Percentiles rank a stretch among this genome's conserved stretches.
These are phyloP conservation scores for Metschnikowia bowlesiae DNA, from an alignment of 805 yeast genomes.

Conservation along the genomic window DNA sequence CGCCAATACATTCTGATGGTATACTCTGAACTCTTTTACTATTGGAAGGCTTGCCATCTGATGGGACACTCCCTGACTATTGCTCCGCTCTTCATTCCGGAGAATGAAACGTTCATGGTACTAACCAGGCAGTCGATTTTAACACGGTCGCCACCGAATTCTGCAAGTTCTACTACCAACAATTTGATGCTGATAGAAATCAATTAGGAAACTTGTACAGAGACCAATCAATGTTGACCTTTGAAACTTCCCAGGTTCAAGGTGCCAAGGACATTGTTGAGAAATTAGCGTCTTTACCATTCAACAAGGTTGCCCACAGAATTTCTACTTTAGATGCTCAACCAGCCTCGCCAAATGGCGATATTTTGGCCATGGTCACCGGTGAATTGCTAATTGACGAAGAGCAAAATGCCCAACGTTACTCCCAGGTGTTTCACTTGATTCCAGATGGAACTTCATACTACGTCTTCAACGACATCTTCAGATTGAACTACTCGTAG, in stretches of 20 bases:
- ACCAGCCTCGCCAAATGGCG: conserved; percentile 91
- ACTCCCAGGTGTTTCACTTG: conserved; percentile 96
- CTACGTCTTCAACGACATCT: conserved; percentile 93
- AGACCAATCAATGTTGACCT: conserved; percentile 95
- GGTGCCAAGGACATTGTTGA: conserved; percentile 93
- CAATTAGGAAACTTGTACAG: conserved; percentile 93
- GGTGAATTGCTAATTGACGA: conserved; percentile 92
- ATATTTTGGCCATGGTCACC: conserved; percentile 94
- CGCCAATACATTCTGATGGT: no score
- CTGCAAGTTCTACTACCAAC: conserved; percentile 91
- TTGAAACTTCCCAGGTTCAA: conserved; percentile 90
- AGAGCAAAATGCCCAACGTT: conserved; percentile 92
- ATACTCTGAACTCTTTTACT: no score
- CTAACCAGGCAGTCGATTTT: conserved; percentile 34
- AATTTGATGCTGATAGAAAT: conserved; percentile 87
- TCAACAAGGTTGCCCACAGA: conserved; percentile 89
- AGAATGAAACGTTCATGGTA: not conserved
- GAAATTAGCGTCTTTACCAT: conserved; percentile 83
- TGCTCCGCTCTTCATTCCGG: not conserved
- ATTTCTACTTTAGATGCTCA: conserved; percentile 96
- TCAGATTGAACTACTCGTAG: conserved; percentile 86
- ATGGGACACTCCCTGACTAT: no score
- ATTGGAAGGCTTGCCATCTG: no score
- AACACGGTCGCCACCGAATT: conserved; percentile 64
- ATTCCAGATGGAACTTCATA: conserved; percentile 88